A percentile compares a stretch with the other conserved stretches of the same genome.
These are phyloP conservation scores for Cyclotella baltica DNA, from an alignment of 108 stramenopile species.

Conservation along the genomic window DNA sequence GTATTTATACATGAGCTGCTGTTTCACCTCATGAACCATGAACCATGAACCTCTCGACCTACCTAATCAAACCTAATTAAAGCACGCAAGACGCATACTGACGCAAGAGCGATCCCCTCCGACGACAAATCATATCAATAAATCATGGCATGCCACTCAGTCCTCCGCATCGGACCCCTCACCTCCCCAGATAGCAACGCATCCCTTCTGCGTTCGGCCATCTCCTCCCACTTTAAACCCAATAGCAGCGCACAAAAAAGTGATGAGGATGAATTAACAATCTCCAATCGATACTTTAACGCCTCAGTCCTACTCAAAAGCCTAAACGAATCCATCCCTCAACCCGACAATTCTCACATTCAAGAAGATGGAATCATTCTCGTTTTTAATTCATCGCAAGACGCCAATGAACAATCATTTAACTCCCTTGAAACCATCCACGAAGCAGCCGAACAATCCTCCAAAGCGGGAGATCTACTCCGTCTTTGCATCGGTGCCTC, in stretches of 20 bases:
- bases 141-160: conserved; percentile 38
- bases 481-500: conserved; percentile 77
- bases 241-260: background rate
- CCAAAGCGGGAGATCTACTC: conserved; percentile 66
- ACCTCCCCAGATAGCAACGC: conserved; percentile 13
- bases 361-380: conserved; percentile 87
- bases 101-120: too few relatives aligned
- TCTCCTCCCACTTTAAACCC: conserved; percentile 23
- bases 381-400: conserved; percentile 68
- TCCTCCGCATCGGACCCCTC: conserved; percentile 49
- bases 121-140: too few relatives aligned
- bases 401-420: conserved; percentile 58
- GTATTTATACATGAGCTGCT: too few relatives aligned
- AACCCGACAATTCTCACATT: background rate
- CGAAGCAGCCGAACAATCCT: conserved; percentile 33
- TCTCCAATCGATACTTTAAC: conserved; percentile 62
- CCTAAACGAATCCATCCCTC: conserved; percentile 21
- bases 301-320: conserved; percentile 40
- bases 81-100: too few relatives aligned
- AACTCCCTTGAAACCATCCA: conserved; percentile 55
- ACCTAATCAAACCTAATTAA: too few relatives aligned
- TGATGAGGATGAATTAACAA: conserved; percentile 16
- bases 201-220: conserved; percentile 24
- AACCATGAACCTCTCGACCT: too few relatives aligned
- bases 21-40: too few relatives aligned